Conservation (phyloP, 345 rosid species). For the Aquilaria yunnanensis region DNA sequence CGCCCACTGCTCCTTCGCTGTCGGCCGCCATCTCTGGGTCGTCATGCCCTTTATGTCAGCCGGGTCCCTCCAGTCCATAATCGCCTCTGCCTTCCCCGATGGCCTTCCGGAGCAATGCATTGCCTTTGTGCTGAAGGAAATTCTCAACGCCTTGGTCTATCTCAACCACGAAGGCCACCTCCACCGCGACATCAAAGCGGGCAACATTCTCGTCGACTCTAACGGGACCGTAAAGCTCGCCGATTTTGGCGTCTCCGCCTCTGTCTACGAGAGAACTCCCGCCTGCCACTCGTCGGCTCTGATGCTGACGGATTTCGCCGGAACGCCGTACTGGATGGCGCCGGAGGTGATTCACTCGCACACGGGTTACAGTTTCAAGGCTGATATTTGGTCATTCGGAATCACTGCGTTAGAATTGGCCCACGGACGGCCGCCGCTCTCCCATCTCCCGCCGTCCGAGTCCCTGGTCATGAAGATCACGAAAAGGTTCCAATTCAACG, state of each 20-base stretch:
- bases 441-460: constrained; percentile 73
- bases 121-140: constrained; percentile 60
- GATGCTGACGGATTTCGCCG: constrained; percentile 64
- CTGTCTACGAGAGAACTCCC: constrained; percentile 48
- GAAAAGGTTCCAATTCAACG: constrained; percentile 60
- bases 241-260: constrained; percentile 85
- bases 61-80: constrained; percentile 77
- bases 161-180: constrained; percentile 79
- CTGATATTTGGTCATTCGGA: constrained; percentile 96
- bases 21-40: constrained; percentile 75
- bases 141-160: constrained; percentile 57
- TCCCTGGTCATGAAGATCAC: constrained; percentile 80
- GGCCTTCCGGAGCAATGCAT: constrained; percentile 79
- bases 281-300: constrained; percentile 29
- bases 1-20: constrained; percentile 80
- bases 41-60: constrained; percentile 95
- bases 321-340: constrained; percentile 97
- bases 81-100: constrained; percentile 53
- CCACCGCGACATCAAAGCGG: constrained; percentile 76
- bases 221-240: constrained; percentile 72
- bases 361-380: constrained; percentile 77
- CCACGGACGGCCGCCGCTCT: constrained; percentile 76
- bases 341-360: constrained; percentile 96
- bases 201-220: constrained; percentile 65
- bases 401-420: constrained; percentile 86